Base-by-base conservation (phyloP, 768 basidiomycete species). In the Termitomyces sp. region DNA sequence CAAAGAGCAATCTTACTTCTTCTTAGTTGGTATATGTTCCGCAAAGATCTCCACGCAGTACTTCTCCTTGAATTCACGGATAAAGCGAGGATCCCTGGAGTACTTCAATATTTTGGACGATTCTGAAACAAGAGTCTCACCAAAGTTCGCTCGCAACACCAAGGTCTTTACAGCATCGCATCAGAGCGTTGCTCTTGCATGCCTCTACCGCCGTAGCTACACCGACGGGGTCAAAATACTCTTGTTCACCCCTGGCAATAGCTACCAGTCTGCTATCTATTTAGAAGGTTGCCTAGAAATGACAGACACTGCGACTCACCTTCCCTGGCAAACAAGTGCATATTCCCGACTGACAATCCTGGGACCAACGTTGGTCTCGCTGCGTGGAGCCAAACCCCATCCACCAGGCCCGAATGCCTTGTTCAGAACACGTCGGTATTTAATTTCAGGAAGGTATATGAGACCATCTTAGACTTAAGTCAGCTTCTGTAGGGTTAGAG, bases 111-210 rank as follows among this genome's bases (percentile, higher is more conserved):
- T 38, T 53, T 11, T 17, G 16, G 34, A 49, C 46, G 35, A 31
- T 17, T n/a, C 16, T 12, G 45, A 14, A 44, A 23, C 17, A 14
- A 49, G 16, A n/a, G 23, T 65, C 81, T 59, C 62, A 94, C 95
- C 96, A 98, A 23, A 98, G 84, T 73, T 98, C 96, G 70, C 93
- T 95, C 0, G 96, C 96, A 63, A 98, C 81, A 11, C 96, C 96
- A 40, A 98, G 75, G 67, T 98, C 96, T 68, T 98, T 98, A 75
- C 92, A 95, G 71, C 96, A 98, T 32, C 96, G 79, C 95, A 98
- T 97, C 31, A 98, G 77, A 0, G 96, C 96, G 61, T 98, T 98
- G 68, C 91, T 93, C 73, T 98, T 98, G 75, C 90, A 92, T 0
- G 88, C 93, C 69, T 98, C 96, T 0, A 90, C 91, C 0, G 96